phyloP scores from a whole-genome alignment of 1,139 yeast species.

The Lodderomyces oxycetoniae region DNA sequence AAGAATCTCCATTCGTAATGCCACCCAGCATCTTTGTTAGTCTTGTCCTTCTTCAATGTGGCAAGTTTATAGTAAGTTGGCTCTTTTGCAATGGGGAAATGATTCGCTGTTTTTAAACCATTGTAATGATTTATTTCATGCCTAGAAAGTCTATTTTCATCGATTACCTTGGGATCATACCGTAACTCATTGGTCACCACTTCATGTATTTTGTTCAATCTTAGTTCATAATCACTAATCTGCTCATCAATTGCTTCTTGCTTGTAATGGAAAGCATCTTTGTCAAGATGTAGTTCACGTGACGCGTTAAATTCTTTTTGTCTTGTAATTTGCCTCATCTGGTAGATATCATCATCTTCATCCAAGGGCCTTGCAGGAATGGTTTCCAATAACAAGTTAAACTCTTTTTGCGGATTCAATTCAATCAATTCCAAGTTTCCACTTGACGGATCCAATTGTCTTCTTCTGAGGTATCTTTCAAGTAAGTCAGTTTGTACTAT shows the following conservation, averaged over 20 bases:
- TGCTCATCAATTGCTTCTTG: constrained; percentile 23
- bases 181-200: constrained; percentile 24
- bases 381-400: constrained; percentile 12
- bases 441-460: constrained; percentile 16
- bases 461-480: constrained; percentile 21
- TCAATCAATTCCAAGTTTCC: constrained; percentile 9
- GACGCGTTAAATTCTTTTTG: constrained; percentile 17
- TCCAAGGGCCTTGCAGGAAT: constrained; percentile 19
- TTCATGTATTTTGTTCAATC: constrained; percentile 18
- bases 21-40: constrained; percentile 34
- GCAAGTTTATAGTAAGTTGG: constrained; percentile 35
- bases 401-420: constrained; percentile 18
- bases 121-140: constrained; percentile 25
- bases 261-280: constrained; percentile 21
- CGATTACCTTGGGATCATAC: constrained; percentile 16
- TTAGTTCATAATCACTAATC: constrained; percentile 24
- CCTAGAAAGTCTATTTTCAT: constrained; percentile 14
- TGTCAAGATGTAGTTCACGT: constrained; percentile 18
- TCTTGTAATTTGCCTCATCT: constrained; percentile 16
- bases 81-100: constrained; percentile 16
- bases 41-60: constrained; percentile 23
- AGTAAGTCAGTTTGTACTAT: constrained; percentile 25
- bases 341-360: constrained; percentile 18
- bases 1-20: constrained; percentile 39
- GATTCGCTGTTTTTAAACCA: constrained; percentile 21